These are phyloP conservation scores for Cryptococcus sp. DNA, from an alignment of 1,284 basidiomycete species.

Conservation along the genomic window DNA sequence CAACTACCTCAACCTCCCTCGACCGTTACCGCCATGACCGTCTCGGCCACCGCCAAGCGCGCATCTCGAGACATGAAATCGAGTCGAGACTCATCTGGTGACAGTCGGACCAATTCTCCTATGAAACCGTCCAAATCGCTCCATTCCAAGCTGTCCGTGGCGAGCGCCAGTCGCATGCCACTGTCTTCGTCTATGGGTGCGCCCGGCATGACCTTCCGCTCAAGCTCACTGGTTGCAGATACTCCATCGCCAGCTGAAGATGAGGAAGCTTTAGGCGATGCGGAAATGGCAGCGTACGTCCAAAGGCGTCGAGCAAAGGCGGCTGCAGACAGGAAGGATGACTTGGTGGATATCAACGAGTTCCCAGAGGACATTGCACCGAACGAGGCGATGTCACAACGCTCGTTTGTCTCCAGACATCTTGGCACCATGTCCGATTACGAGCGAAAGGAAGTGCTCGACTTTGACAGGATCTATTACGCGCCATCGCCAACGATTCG, in stretches of 20 bases:
- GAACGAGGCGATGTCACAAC: slow-evolving; percentile 66
- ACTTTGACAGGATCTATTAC: slow-evolving; percentile 83
- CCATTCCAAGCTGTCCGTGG: slow-evolving; percentile 41
- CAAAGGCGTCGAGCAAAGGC: slow-evolving; percentile 83
- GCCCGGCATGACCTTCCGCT: slow-evolving; percentile 25
- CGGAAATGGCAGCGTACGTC: slow-evolving; percentile 96
- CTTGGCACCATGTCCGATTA: slow-evolving; percentile 72
- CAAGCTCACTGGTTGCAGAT: slow-evolving; percentile 45
- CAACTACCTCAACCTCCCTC: slow-evolving; percentile 60
- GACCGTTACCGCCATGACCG: slow-evolving; percentile 42
- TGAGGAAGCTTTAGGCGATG: slow-evolving; percentile 87
- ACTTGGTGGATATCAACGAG: slow-evolving; percentile 82
- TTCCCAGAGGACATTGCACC: slow-evolving; percentile 90
- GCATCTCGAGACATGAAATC: slow-evolving; percentile 25
- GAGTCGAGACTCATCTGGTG: slow-evolving; percentile 19
- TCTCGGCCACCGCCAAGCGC: slow-evolving; percentile 46
- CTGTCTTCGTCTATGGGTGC: slow-evolving; percentile 46
- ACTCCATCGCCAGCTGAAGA: slow-evolving; percentile 68
- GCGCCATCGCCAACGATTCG: slow-evolving; percentile 34
- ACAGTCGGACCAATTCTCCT: slow-evolving; percentile 13
- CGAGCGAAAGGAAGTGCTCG: slow-evolving; percentile 88
- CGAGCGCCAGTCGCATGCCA: slow-evolving; percentile 33
- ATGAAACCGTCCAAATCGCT: slow-evolving; percentile 47
- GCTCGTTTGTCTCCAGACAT: slow-evolving; percentile 52
- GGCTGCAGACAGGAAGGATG: slow-evolving; percentile 68